A percentile compares a stretch with the other conserved stretches of the same genome.
Evolutionary conservation across 1,139 yeast genomes (phyloP).

Genomic region (Suhomyces panamericanus): DNA sequence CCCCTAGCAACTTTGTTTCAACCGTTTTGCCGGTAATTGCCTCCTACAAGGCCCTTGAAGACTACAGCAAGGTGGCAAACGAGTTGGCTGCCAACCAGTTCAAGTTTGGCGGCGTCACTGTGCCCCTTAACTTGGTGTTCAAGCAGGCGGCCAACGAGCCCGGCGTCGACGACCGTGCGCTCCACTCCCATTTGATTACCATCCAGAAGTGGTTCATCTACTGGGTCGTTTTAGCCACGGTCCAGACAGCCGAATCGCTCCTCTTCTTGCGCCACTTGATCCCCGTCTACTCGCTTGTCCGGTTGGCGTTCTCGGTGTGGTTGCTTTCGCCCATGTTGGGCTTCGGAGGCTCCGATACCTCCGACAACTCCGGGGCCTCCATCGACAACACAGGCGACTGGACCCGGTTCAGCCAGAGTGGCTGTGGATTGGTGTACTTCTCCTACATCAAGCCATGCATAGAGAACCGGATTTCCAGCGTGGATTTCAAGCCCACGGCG

Average conservation of each 20-base stretch:
- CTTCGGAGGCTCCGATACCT: neutral
- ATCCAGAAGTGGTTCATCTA: conserved; percentile 59
- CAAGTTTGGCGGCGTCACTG: conserved; percentile 38
- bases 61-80: conserved; percentile 29
- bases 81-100: conserved; percentile 28
- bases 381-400: conserved; percentile 20
- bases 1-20: conserved; percentile 36
- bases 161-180: conserved; percentile 16
- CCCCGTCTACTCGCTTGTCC: conserved; percentile 50
- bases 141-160: conserved; percentile 16
- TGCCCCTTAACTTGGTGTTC: conserved; percentile 31
- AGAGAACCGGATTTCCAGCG: conserved; percentile 20
- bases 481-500: conserved; percentile 5
- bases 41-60: conserved; percentile 52
- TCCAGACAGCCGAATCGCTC: conserved; percentile 33
- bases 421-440: conserved; percentile 42
- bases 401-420: conserved; percentile 24
- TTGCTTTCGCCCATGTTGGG: conserved; percentile 47
- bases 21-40: conserved; percentile 54
- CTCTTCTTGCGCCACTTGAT: conserved; percentile 36
- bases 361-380: neutral
- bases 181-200: conserved; percentile 34
- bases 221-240: conserved; percentile 52
- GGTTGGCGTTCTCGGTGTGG: conserved; percentile 51
- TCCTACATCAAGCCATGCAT: conserved; percentile 35